These are phyloP conservation scores for Cyathus striatus DNA, from an alignment of 768 basidiomycete species.

Conservation along the genomic window DNA sequence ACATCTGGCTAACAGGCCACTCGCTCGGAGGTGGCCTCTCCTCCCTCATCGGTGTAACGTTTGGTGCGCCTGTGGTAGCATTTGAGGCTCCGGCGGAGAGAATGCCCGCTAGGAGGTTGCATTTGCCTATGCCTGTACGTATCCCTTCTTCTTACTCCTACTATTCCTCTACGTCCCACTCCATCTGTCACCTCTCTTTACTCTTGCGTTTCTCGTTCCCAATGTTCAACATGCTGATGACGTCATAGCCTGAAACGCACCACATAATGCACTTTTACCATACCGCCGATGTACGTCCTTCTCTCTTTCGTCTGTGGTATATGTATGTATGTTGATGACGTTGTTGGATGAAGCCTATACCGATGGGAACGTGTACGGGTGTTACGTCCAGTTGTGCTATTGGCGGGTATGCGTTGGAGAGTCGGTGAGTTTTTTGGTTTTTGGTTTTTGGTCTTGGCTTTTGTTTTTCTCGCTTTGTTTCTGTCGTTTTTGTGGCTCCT, in stretches of 20 bases:
- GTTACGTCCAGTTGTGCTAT: slow-evolving; percentile 45
- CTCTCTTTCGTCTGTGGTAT: background rate
- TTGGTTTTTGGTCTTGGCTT: background rate
- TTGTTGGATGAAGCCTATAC: slow-evolving; percentile 57
- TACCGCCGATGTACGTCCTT: slow-evolving; percentile 65
- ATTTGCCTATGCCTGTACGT: slow-evolving; percentile 81
- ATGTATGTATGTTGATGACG: background rate
- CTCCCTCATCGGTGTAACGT: slow-evolving; percentile 80
- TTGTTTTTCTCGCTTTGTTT: too few relatives aligned
- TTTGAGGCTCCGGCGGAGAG: slow-evolving; percentile 84
- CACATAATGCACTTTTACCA: slow-evolving; percentile 89
- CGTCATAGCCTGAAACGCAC: slow-evolving; percentile 55
- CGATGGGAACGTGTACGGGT: slow-evolving; percentile 81
- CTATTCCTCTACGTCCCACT: background rate
- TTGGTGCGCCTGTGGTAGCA: slow-evolving; percentile 88
- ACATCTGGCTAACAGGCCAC: slow-evolving; percentile 84
- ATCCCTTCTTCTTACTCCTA: background rate
- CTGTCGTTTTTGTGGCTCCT: too few relatives aligned
- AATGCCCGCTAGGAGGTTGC: slow-evolving; percentile 68
- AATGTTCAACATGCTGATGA: background rate
- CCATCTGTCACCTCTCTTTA: background rate
- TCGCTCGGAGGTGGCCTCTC: slow-evolving; percentile 86
- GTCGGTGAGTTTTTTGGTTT: slow-evolving; percentile 15
- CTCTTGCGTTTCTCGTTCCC: slow-evolving; percentile 1
- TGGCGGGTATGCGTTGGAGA: slow-evolving; percentile 81